These are phyloP conservation scores for Entonaema liquescens DNA, from an alignment of 495 filamentous ascomycete genomes.

Conservation along the genomic window DNA sequence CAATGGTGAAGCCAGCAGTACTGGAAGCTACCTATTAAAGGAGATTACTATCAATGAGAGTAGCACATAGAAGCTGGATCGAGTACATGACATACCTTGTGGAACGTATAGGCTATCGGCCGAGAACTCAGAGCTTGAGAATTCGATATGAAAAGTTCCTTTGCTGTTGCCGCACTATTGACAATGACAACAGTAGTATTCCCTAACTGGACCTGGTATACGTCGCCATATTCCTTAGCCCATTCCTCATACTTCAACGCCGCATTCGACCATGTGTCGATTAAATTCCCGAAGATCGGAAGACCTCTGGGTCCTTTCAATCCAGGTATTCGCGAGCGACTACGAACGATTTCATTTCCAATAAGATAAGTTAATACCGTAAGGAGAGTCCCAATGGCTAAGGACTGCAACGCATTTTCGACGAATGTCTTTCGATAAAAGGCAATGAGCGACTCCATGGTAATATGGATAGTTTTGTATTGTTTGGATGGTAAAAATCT, in stretches of 20 bases:
- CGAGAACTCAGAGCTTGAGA: conserved; percentile 64
- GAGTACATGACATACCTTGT: conserved; percentile 55
- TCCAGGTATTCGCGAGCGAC: conserved; percentile 57
- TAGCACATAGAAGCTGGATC: too few species aligned
- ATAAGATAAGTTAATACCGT: conserved; percentile 53
- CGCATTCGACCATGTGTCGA: conserved; percentile 66
- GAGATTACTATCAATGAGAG: conserved; percentile 1
- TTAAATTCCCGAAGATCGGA: conserved; percentile 70
- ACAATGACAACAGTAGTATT: conserved; percentile 69
- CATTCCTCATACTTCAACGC: conserved; percentile 68
- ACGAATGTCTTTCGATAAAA: conserved; percentile 1
- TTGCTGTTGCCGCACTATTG: conserved; percentile 65
- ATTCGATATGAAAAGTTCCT: conserved; percentile 66
- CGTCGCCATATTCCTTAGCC: conserved; percentile 64
- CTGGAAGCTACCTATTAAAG: conserved; percentile 63
- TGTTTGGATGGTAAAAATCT: not conserved
- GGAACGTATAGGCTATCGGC: conserved; percentile 72
- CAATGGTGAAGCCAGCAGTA: conserved; percentile 72
- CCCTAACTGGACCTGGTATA: conserved; percentile 72
- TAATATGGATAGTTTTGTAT: conserved; percentile 7
- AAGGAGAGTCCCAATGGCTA: conserved; percentile 21
- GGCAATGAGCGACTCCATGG: conserved; percentile 32
- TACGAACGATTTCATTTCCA: conserved; percentile 62
- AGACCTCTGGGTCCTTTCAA: conserved; percentile 65
- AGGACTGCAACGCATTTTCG: conserved; percentile 3